These are phyloP conservation scores for Zymoseptoria crescenta DNA, from an alignment of 2,329 filamentous ascomycete species.

Conservation along the genomic window DNA sequence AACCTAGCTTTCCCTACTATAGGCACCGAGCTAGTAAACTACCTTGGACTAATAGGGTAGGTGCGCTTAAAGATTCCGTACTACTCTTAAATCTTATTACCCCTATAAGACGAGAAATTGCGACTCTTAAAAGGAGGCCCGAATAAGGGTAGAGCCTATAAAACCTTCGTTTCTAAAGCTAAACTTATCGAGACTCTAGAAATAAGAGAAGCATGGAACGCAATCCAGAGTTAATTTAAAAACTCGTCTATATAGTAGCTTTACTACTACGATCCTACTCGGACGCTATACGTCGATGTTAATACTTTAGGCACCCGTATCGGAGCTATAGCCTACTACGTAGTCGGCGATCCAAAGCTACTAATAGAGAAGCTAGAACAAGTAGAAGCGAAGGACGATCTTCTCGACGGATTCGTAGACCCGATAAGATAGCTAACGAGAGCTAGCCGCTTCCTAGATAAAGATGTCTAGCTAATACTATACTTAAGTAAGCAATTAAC, in stretches of 20 bases:
- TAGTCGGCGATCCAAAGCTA: neutral
- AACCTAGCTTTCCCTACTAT: neutral
- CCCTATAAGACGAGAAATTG: neutral
- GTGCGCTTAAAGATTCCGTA: neutral
- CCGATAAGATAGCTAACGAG: neutral
- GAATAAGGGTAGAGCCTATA: neutral
- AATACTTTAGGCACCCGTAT: neutral
- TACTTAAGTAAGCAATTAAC: conserved; percentile 1
- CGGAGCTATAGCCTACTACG: neutral
- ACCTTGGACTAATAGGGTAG: neutral
- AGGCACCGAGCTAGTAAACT: neutral
- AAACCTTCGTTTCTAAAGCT: neutral
- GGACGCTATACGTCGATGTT: neutral
- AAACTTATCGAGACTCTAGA: neutral
- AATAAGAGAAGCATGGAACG: neutral
- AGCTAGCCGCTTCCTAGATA: neutral
- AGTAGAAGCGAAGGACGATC: neutral
- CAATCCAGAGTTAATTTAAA: neutral
- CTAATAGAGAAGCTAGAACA: neutral
- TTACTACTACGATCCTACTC: neutral
- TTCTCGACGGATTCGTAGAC: neutral
- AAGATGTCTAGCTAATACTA: neutral
- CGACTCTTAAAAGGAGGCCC: neutral
- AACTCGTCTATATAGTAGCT: neutral
- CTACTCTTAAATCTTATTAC: neutral